These are phyloP conservation scores for Leptographium wingfieldii DNA, from an alignment of 2,329 filamentous ascomycete species.

Conservation along the genomic window DNA sequence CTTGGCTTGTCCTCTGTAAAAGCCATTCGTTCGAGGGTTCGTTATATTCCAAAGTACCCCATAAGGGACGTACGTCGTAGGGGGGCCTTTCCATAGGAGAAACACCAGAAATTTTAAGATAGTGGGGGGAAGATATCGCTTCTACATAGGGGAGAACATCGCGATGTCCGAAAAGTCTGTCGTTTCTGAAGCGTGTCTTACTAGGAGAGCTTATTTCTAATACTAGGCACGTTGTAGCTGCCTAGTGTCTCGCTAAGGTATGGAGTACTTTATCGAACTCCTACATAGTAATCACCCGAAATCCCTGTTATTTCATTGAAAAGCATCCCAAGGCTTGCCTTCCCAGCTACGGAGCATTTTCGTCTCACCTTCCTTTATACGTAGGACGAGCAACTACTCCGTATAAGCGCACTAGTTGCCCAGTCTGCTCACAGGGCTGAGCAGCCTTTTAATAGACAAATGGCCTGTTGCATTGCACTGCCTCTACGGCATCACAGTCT, in stretches of 20 bases:
- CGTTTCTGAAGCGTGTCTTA: neutral
- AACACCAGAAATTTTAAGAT: neutral
- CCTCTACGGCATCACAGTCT: neutral
- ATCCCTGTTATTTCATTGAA: neutral
- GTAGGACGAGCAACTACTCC: neutral
- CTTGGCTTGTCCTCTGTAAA: neutral
- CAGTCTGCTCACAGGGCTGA: neutral
- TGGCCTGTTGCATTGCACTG: neutral
- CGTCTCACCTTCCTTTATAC: neutral
- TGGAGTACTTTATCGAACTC: too few relatives aligned
- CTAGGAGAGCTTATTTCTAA: neutral
- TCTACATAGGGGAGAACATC: neutral
- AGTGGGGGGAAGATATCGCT: neutral
- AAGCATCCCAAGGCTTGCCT: neutral
- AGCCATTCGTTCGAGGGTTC: neutral
- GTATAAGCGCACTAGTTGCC: neutral
- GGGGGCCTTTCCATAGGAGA: neutral
- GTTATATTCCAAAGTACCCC: neutral
- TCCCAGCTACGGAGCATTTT: neutral
- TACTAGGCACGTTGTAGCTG: neutral
- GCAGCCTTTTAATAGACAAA: neutral
- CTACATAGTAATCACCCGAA: neutral
- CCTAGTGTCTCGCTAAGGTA: neutral
- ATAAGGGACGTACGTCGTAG: too few relatives aligned
- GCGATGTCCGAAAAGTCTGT: neutral